These are phyloP conservation scores for Rhizopogon roseolus DNA, from an alignment of 768 basidiomycete genomes.

Conservation along the genomic window DNA sequence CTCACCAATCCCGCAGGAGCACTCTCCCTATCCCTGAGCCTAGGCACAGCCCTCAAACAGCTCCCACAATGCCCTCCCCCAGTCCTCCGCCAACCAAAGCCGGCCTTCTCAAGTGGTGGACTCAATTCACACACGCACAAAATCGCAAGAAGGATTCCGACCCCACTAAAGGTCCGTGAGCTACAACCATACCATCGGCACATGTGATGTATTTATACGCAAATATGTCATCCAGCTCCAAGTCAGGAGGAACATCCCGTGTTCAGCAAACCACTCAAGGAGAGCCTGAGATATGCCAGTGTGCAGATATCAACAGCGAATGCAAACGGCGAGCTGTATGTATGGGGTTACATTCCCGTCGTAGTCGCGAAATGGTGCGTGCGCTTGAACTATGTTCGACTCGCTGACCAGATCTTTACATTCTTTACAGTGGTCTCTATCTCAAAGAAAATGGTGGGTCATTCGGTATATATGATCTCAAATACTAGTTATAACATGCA, in stretches of 20 bases:
- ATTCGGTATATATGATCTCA: background rate
- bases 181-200: background rate
- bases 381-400: background rate
- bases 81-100: conserved; percentile 43
- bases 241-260: conserved; percentile 47
- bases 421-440: conserved; percentile 67
- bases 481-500: background rate
- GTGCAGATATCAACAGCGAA: conserved; percentile 93
- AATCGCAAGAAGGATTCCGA: conserved; percentile 54
- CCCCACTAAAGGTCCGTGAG: conserved; percentile 31
- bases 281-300: conserved; percentile 80
- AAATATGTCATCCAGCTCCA: conserved; percentile 14
- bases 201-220: background rate
- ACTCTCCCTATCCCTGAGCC: background rate
- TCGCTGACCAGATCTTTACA: conserved; percentile 5
- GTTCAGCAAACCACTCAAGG: conserved; percentile 81
- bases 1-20: background rate
- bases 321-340: conserved; percentile 75
- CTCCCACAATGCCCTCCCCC: conserved; percentile 24
- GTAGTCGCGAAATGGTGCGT: conserved; percentile 95
- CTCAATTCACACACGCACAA: conserved; percentile 64
- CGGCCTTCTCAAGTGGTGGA: conserved; percentile 79
- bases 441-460: conserved; percentile 86
- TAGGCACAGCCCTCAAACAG: background rate
- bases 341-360: conserved; percentile 94